A percentile compares a stretch with the other conserved stretches of the same genome.
Evolutionary conservation across 192 early-diverging fungal genomes (phyloP).

Genomic region (Phlyctochytrium planicorne): DNA sequence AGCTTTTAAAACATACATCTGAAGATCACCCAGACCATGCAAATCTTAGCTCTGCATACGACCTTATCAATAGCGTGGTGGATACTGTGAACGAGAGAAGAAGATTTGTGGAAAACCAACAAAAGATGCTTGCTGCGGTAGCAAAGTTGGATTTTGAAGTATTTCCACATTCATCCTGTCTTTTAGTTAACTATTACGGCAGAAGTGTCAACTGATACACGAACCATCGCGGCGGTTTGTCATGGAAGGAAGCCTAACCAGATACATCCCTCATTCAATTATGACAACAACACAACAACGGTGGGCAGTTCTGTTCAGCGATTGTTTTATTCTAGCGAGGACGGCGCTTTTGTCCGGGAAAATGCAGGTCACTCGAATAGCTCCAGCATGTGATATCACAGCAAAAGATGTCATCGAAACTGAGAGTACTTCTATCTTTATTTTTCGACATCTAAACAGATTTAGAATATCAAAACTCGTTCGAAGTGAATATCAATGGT

Average conservation of each 20-base stretch:
- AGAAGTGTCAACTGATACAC: neutral
- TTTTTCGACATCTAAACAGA: neutral
- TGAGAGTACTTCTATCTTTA: too few species aligned
- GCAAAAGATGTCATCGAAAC: too few species aligned
- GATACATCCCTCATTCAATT: neutral
- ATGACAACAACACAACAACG: neutral
- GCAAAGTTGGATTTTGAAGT: conserved; percentile 1
- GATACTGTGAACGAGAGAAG: conserved; percentile 51
- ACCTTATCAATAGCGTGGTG: conserved; percentile 50
- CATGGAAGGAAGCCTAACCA: neutral
- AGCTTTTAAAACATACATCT: conserved; percentile 48
- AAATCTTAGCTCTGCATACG: conserved; percentile 35
- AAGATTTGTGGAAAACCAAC: conserved; percentile 42
- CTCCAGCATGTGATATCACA: too few species aligned
- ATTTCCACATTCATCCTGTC: neutral
- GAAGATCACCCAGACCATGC: conserved; percentile 40
- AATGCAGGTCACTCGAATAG: neutral
- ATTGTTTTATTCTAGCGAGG: neutral
- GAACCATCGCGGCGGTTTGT: conserved; percentile 6
- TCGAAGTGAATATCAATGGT: neutral
- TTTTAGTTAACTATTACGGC: too few species aligned
- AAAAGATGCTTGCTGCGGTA: conserved; percentile 43
- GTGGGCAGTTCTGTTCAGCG: neutral
- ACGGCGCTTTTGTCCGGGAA: neutral
- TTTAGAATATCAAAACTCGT: neutral